phyloP scores from a whole-genome alignment of 345 rosid genomes.

The Sisymbrium irio region DNA sequence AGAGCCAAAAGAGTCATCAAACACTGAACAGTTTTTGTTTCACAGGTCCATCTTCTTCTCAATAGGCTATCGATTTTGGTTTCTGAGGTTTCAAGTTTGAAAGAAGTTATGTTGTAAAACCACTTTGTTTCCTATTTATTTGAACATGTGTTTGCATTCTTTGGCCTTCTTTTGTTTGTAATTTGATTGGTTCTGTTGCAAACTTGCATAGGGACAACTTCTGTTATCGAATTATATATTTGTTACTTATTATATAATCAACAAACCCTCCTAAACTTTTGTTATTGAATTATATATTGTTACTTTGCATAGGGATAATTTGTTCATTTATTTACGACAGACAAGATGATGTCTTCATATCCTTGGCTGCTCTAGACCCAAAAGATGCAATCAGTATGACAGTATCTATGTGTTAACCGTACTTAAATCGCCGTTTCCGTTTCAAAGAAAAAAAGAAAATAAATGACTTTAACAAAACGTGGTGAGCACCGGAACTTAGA shows the following conservation, averaged over 20 bases:
- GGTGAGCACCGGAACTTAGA: neutral
- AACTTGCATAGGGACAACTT: slow-evolving; percentile 6
- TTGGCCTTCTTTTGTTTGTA: neutral
- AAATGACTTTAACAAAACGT: too few relatives aligned
- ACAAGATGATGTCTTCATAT: too few relatives aligned
- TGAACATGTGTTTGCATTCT: slow-evolving; percentile 19
- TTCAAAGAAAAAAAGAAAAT: too few relatives aligned
- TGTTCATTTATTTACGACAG: too few relatives aligned
- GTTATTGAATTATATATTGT: too few relatives aligned
- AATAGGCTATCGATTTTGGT: slow-evolving; percentile 20
- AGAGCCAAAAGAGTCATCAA: slow-evolving; percentile 14
- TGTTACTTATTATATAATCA: neutral
- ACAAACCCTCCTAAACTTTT: neutral
- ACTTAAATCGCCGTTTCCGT: too few relatives aligned
- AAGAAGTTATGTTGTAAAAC: slow-evolving; percentile 28
- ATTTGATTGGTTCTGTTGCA: neutral
- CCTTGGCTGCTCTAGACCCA: too few relatives aligned
- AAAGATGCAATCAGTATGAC: too few relatives aligned
- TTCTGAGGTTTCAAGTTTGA: slow-evolving; percentile 22
- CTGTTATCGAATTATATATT: neutral
- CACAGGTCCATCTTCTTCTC: slow-evolving; percentile 12
- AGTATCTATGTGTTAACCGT: too few relatives aligned
- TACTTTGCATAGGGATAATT: too few relatives aligned
- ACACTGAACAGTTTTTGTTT: slow-evolving; percentile 18
- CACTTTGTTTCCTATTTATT: slow-evolving; percentile 21